Conservation (phyloP, 257 asterid genomes). For the Solanum piurae region DNA sequence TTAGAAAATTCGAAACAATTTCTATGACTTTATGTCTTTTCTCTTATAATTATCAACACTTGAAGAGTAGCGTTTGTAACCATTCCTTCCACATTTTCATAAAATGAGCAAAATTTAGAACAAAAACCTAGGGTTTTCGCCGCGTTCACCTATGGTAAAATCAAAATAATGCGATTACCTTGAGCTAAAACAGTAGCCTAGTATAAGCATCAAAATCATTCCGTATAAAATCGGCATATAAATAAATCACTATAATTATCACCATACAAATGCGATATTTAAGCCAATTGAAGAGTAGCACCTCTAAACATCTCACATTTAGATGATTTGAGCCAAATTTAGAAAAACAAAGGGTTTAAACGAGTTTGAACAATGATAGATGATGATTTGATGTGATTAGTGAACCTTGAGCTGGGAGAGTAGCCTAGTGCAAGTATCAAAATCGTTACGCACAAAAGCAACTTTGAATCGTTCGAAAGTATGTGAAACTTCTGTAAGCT, state of each 20-base stretch:
- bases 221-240: conserved; percentile 34
- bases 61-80: neutral
- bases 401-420: conserved; percentile 76
- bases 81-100: neutral
- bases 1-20: no score
- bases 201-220: conserved; percentile 54
- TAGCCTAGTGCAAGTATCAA: conserved; percentile 39
- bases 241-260: neutral
- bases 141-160: neutral
- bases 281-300: neutral
- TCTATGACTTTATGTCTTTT: no score
- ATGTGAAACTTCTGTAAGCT: conserved; percentile 53
- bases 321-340: neutral
- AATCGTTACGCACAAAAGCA: conserved; percentile 55
- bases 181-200: conserved; percentile 61
- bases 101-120: neutral
- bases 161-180: conserved; percentile 18
- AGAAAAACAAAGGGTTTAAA: neutral
- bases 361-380: neutral
- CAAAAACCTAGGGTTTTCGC: neutral
- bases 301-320: neutral
- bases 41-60: neutral
- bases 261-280: neutral
- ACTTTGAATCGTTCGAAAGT: conserved; percentile 68
- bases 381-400: neutral